A percentile compares a stretch with the other conserved stretches of the same genome.
Evolutionary conservation across 805 yeast species (phyloP).

Genomic region (Zygosaccharomyces lentus): DNA sequence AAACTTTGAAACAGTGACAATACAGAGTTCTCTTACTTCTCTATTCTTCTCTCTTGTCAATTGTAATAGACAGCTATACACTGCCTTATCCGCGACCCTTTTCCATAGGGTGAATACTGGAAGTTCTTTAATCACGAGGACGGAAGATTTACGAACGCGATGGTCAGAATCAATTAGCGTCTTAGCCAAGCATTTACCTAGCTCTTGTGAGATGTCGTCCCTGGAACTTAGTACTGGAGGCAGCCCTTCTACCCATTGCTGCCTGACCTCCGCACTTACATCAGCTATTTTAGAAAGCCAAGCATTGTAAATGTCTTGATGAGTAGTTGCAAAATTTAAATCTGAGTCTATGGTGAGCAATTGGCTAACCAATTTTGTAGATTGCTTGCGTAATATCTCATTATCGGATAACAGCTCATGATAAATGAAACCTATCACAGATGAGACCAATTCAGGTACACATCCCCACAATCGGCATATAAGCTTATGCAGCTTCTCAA

Average conservation of each 20-base stretch:
- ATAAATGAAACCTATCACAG: slow-evolving; percentile 74
- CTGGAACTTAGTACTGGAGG: slow-evolving; percentile 45
- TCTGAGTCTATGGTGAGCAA: slow-evolving; percentile 50
- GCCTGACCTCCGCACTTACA: slow-evolving; percentile 56
- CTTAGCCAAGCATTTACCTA: slow-evolving; percentile 55
- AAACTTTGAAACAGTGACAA: slow-evolving; percentile 49
- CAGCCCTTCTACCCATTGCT: slow-evolving; percentile 63
- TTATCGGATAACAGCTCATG: slow-evolving; percentile 75
- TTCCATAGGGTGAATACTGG: slow-evolving; percentile 45
- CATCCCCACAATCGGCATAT: slow-evolving; percentile 68
- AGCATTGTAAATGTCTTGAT: slow-evolving; percentile 55
- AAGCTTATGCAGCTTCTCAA: slow-evolving; percentile 59
- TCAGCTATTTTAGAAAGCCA: slow-evolving; percentile 80
- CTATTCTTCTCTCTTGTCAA: slow-evolving; percentile 67
- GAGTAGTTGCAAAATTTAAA: slow-evolving; percentile 54
- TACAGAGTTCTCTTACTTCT: slow-evolving; percentile 58
- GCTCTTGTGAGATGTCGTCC: slow-evolving; percentile 46
- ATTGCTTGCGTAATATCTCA: slow-evolving; percentile 55
- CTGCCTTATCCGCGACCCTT: slow-evolving; percentile 43
- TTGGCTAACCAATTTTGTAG: slow-evolving; percentile 69
- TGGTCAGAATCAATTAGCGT: slow-evolving; percentile 74
- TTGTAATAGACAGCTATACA: slow-evolving; percentile 53
- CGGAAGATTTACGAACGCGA: slow-evolving; percentile 60
- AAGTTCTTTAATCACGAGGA: slow-evolving; percentile 46
- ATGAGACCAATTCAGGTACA: slow-evolving; percentile 67